Base-by-base conservation (phyloP, 352 stramenopile species). In the Elongisporangium prolatum region DNA sequence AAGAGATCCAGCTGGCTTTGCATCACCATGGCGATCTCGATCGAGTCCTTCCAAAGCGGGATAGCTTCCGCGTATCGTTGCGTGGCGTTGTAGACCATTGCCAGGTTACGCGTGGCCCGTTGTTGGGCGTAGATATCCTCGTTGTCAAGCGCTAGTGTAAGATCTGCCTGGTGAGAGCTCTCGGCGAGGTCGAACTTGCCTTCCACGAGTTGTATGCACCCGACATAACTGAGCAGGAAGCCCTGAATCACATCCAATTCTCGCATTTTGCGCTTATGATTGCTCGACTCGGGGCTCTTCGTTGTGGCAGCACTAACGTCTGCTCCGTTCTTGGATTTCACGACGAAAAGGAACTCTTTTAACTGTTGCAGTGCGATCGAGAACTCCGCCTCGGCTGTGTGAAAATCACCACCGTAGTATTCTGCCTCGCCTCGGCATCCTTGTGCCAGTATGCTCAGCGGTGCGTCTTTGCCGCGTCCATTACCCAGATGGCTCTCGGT, bases 121-220 rank as follows among this genome's bases (percentile, higher is more conserved):
- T 81, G 69, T 38, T 88, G 78, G 0, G 75, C 71, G 34, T 75
- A 57, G 40, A 86, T 66, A 55, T 88, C 78, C 59, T 86, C 78
- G 20, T 64, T 72, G 17, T 77, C 62, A 17, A 86, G 64, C 11
- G 78, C 71, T 2, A 80, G 54, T 38, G 77, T 60, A 0, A 86
- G 64, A 53, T 88, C 78, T 17, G 65, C 65, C 63, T 88, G 74
- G 62, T 84, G 71, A 17, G 74, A 72, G 10, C 52, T 54, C 54
- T 84, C 69, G 1, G 78, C 73, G 7, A 68, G 53, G 0, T 64
- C 38, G 9, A 80, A 68, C 24, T 77, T 72, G 34, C 78, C 78
- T 4, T 77, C 54, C 1, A 80, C 66, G 1, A 88, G 61, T n/a
- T 80, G 68, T n/a, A 70, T 71, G 37, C 61, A 74, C 2, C 78